These are phyloP conservation scores for Aspergillus persii DNA, from an alignment of 2,329 filamentous ascomycete species.

Conservation along the genomic window DNA sequence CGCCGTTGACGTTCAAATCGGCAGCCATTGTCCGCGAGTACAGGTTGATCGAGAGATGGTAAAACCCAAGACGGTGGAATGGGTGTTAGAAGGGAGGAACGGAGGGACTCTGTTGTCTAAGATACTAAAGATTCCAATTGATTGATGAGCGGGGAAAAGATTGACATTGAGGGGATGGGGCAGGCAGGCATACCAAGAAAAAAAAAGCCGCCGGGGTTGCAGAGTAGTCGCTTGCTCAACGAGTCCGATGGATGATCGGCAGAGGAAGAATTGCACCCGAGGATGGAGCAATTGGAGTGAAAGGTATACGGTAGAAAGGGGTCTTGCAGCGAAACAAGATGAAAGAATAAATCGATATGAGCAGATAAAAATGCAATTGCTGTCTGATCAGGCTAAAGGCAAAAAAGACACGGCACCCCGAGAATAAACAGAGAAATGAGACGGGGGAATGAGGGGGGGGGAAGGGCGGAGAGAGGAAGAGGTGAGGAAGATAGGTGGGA, in stretches of 20 bases:
- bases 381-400: constrained; percentile 17
- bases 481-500: constrained; percentile 5
- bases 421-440: constrained; percentile 13
- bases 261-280: background rate
- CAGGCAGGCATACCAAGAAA: background rate
- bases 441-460: background rate
- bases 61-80: background rate
- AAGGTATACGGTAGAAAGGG: background rate
- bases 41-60: background rate
- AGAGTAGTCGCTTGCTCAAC: background rate
- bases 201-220: background rate
- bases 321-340: background rate
- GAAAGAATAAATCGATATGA: background rate
- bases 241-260: background rate
- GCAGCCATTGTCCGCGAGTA: constrained; percentile 28
- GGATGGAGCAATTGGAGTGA: background rate
- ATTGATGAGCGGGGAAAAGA: background rate
- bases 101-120: background rate
- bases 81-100: background rate
- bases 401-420: constrained; percentile 18
- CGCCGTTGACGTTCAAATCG: constrained; percentile 32
- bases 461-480: constrained; percentile 11
- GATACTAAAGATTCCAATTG: background rate
- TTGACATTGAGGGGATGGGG: background rate
- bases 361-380: constrained; percentile 13